Conservation (phyloP, 495 filamentous ascomycete species). For the Hyaloscypha bicolor region DNA sequence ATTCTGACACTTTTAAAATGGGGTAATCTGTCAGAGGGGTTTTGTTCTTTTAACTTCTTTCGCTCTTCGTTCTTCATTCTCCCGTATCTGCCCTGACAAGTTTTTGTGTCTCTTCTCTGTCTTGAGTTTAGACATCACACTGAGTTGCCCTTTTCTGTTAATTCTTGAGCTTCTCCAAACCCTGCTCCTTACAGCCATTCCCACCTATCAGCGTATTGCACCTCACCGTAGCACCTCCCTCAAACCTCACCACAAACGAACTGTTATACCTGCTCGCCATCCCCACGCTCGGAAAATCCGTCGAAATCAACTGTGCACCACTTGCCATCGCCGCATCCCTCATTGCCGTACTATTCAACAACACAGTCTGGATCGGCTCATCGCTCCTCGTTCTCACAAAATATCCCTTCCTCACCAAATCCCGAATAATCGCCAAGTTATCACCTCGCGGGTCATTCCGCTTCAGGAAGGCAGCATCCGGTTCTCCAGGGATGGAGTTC, state of each 20-base stretch:
- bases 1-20: too few species aligned
- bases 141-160: too few species aligned
- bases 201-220: too few species aligned
- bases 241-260: conserved; percentile 27
- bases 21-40: too few species aligned
- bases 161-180: too few species aligned
- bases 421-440: conserved; percentile 31
- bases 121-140: too few species aligned
- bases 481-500: conserved; percentile 32
- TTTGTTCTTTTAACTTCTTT: too few species aligned
- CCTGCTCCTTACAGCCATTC: too few species aligned
- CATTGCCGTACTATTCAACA: conserved; percentile 25
- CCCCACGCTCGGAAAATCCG: conserved; percentile 27
- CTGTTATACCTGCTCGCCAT: conserved; percentile 25
- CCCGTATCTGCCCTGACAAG: too few species aligned
- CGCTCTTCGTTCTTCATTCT: too few species aligned
- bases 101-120: too few species aligned
- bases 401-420: conserved; percentile 35
- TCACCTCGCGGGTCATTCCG: conserved; percentile 18
- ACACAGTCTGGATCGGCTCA: conserved; percentile 32
- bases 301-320: conserved; percentile 30
- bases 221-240: background rate
- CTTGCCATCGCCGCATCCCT: conserved; percentile 25
- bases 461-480: conserved; percentile 30
- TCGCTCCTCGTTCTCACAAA: conserved; percentile 37